Percentiles rank a stretch among this genome's conserved stretches.
phyloP scores from a whole-genome alignment of 2,329 filamentous ascomycete genomes.

The Penicillium sp. region DNA sequence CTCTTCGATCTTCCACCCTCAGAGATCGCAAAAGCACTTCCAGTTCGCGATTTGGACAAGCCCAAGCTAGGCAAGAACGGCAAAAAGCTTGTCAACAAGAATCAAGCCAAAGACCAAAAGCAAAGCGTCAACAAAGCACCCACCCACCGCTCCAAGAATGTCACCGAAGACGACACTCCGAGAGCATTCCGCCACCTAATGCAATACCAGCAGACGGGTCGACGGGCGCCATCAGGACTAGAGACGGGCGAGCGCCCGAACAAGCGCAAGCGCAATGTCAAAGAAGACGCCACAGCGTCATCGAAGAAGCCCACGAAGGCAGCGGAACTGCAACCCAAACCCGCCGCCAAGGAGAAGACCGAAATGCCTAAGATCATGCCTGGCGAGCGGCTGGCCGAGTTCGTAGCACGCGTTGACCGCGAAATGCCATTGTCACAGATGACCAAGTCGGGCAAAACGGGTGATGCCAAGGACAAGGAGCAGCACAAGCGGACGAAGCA shows the following conservation, averaged over 20 bases:
- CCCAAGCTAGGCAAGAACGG: slow-evolving; percentile 33
- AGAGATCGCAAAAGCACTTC: slow-evolving; percentile 58
- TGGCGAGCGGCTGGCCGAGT: slow-evolving; percentile 79
- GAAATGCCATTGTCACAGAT: slow-evolving; percentile 74
- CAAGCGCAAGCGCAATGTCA: slow-evolving; percentile 47
- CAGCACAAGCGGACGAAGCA: slow-evolving; percentile 69
- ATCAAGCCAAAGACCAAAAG: slow-evolving; percentile 17
- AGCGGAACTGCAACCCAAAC: slow-evolving; percentile 2
- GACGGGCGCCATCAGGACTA: slow-evolving; percentile 58
- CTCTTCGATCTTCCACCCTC: slow-evolving; percentile 60
- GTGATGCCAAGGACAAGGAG: slow-evolving; percentile 41
- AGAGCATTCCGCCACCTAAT: slow-evolving; percentile 84
- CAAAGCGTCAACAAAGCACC: slow-evolving; percentile 42
- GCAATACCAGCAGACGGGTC: slow-evolving; percentile 63
- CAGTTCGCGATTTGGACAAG: slow-evolving; percentile 50
- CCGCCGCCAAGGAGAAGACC: slow-evolving; percentile 13
- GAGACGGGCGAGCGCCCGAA: slow-evolving; percentile 54
- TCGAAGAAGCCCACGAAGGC: slow-evolving; percentile 14
- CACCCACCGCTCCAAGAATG: slow-evolving; percentile 35
- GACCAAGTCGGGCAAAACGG: slow-evolving; percentile 51
- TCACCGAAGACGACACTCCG: slow-evolving; percentile 70
- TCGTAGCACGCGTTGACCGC: slow-evolving; percentile 77
- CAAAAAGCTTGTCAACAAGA: slow-evolving; percentile 36
- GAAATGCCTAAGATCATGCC: slow-evolving; percentile 68
- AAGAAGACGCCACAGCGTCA: slow-evolving; percentile 8